Base-by-base conservation (phyloP, 495 filamentous ascomycete species). In the Trichocladium uniseriatum region DNA sequence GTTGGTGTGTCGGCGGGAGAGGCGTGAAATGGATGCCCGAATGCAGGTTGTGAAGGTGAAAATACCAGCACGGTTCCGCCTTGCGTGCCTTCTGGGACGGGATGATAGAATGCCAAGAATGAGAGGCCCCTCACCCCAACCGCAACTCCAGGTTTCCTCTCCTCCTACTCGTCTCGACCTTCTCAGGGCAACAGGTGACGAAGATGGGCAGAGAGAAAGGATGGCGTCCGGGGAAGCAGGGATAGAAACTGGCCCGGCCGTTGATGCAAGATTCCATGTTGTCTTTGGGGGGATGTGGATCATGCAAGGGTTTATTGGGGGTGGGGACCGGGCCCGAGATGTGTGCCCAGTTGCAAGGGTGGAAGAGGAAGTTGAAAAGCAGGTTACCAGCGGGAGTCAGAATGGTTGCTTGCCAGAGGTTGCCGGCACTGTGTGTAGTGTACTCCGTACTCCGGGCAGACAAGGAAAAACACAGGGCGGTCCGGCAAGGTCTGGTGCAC, bases 231-330 rank as follows among this genome's bases (percentile, higher is more conserved):
- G 54, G 36, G 27, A 46, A 47, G 32, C 53, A 63, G 52, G 53
- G 58, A 54, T 59, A 28, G 48, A 28, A 35, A 48, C 42, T 56
- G 48, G n/a, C n/a, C 45, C 43, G 52, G 54, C 60, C 57, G 64
- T 65, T 63, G 55, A 65, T 60, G 59, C 61, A 58, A 62, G 63
- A 66, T 65, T 59, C 53, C 58, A 61, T 60, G 57, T 52, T 55
- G 56, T 60, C 52, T 57, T 22, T 27, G 7, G 40, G 41, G 50
- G 42, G 49, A 60, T 53, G 57, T 49, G 54, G 51, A 63, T 63
- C 59, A 67, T 61, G 62, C 58, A 67, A 67, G 64, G 60, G 60
- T 60, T 34, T 48, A 37, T 52, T 43, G 46, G 52, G 41, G 49
- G 55, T 48, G 50, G 59, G 43, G 39, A 40, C 35, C 18, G 43